Evolutionary conservation across 768 basidiomycete species (phyloP), one percentile per base, ranked within the genome.

Genomic region (Calocera cornea): DNA sequence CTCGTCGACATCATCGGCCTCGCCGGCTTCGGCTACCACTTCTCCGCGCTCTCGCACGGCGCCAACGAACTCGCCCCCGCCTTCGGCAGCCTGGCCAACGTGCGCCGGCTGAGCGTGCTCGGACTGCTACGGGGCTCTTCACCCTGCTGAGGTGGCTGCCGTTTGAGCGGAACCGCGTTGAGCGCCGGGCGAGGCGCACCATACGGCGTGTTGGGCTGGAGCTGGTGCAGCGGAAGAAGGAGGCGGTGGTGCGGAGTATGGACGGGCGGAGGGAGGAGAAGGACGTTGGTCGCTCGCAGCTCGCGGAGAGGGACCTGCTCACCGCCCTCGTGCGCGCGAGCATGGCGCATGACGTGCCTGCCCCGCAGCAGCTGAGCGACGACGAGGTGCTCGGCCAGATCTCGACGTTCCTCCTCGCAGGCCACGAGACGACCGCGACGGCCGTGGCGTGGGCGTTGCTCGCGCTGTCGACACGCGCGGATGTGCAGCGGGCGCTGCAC

Each of bases 31-130:
- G 79, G 75, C 72, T 83, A 95, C 72, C 80, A 87, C 67, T 93
- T 97, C 78, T 85, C 89, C 69, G 86, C 92, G 1, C 87, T 95
- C 38, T 81, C 87, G 60, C 82, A 90, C 50, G 87, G 89, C 72
- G 80, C 87, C 0, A 90, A 92, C 68, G 87, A 88, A 71, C 80
- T 92, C 11, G 44, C 44, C 5, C 44, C 5, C 5, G 44, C 44
- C 5, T 87, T 92, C 70, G n/a, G n/a, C n/a, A n/a, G n/a, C n/a
- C n/a, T 91, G 75, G 89, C 86, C 72, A 88, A 92, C 67, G 89
- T 95, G 86, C 92, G 33, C 17, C n/a, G 31, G 27, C 27, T n/a
- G 11, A 50, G 12, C 29, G 14, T 33, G 10, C 16, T 31, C 68
- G 27, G 7, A 2, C 14, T 33, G 14, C 31, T 60, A 16, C 10